A percentile compares a stretch with the other conserved stretches of the same genome.
These are phyloP conservation scores for Thelephora aurantiotincta DNA, from an alignment of 768 basidiomycete species.

Conservation along the genomic window DNA sequence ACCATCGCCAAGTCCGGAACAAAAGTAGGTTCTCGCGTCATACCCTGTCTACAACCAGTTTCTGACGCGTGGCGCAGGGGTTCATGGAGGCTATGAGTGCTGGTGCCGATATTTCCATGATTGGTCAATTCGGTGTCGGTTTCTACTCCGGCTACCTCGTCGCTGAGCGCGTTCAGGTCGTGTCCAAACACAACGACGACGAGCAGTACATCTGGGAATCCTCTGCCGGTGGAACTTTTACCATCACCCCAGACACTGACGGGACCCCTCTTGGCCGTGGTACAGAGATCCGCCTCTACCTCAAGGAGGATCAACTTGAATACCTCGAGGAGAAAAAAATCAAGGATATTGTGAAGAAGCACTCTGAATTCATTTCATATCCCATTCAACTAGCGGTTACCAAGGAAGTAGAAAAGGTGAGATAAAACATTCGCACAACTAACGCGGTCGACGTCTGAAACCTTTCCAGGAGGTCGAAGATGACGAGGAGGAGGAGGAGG, in stretches of 20 bases:
- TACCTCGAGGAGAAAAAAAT: conserved; percentile 99
- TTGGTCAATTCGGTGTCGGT: conserved; percentile 99
- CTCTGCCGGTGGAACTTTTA: conserved; percentile 98
- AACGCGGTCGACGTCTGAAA: neutral
- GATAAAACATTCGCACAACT: conserved; percentile 11
- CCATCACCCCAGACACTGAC: conserved; percentile 86
- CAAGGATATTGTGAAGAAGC: conserved; percentile 99
- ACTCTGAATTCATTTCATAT: conserved; percentile 99
- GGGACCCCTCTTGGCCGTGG: conserved; percentile 90
- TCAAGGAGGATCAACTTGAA: conserved; percentile 98
- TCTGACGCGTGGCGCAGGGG: conserved; percentile 34
- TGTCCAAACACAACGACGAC: conserved; percentile 99
- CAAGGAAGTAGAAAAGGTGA: conserved; percentile 98
- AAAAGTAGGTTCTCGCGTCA: conserved; percentile 33
- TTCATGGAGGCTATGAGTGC: conserved; percentile 98
- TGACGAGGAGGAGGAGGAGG: conserved; percentile 53
- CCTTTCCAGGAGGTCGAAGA: conserved; percentile 70
- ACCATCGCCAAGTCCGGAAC: conserved; percentile 93
- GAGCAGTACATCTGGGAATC: conserved; percentile 99
- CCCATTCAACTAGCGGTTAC: conserved; percentile 97
- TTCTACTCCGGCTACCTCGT: conserved; percentile 99
- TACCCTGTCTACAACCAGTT: neutral
- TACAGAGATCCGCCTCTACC: conserved; percentile 78
- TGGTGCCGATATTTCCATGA: conserved; percentile 90
- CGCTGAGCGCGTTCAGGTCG: conserved; percentile 94